Evolutionary conservation across 2,329 filamentous ascomycete species (phyloP).

Genomic region (Fonsecaea nubica): DNA sequence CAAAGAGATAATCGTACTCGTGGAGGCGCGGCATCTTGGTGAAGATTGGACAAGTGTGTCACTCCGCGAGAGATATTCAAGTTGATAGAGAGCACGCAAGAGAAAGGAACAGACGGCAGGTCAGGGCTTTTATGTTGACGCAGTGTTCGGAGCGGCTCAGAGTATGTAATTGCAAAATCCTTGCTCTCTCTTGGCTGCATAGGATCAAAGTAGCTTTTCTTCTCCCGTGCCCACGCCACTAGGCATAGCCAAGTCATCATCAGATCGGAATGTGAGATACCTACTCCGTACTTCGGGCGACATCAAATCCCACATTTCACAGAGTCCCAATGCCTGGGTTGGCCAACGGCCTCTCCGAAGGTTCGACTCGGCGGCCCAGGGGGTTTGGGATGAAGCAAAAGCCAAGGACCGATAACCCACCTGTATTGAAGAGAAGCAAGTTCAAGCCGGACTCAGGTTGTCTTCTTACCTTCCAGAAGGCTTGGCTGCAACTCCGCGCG

Average conservation of each 20-base stretch:
- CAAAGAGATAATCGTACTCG: conserved; percentile 74
- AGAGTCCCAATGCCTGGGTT: not conserved
- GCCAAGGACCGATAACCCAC: conserved; percentile 13
- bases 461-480: not conserved
- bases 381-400: conserved; percentile 2
- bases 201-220: not conserved
- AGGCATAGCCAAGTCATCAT: conserved; percentile 1
- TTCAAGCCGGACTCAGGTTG: conserved; percentile 8
- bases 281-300: not conserved
- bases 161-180: not conserved
- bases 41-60: not conserved
- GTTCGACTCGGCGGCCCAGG: not conserved
- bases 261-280: conserved; percentile 2
- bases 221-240: not conserved
- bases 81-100: not conserved
- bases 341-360: not conserved
- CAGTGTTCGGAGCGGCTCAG: not conserved
- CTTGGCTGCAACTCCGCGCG: conserved; percentile 10
- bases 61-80: not conserved
- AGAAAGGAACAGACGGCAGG: not conserved
- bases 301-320: not conserved
- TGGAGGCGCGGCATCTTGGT: conserved; percentile 25
- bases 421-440: conserved; percentile 11
- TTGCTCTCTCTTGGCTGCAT: conserved; percentile 12
- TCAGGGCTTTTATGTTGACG: conserved; percentile 15